These are phyloP conservation scores for Cercospora zeae-maydis DNA, from an alignment of 2,329 filamentous ascomycete species.

Conservation along the genomic window DNA sequence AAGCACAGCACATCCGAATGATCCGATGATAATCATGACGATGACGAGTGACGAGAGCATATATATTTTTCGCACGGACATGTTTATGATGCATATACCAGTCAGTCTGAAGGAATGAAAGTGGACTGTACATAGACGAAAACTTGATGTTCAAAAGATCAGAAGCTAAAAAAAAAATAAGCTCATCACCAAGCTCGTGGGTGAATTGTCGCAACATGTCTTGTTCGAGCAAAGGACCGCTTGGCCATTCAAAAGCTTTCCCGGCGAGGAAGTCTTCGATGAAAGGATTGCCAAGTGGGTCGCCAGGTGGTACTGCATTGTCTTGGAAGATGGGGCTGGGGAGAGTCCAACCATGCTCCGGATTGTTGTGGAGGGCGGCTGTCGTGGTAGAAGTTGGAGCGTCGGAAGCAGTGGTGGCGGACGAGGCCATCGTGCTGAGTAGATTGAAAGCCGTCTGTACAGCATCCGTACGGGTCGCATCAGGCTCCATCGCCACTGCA, in stretches of 20 bases:
- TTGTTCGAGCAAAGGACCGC: slow-evolving; percentile 19
- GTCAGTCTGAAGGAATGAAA: background rate
- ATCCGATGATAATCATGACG: background rate
- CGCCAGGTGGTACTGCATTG: slow-evolving; percentile 12
- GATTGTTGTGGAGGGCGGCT: background rate
- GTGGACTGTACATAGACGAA: background rate
- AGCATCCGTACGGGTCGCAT: slow-evolving; percentile 37
- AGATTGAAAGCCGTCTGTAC: slow-evolving; percentile 43
- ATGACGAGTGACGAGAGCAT: background rate
- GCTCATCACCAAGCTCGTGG: slow-evolving; percentile 22
- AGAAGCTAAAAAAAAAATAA: slow-evolving; percentile 13
- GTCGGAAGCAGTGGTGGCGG: background rate
- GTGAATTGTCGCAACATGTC: slow-evolving; percentile 20
- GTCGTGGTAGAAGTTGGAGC: background rate
- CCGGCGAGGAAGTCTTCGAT: slow-evolving; percentile 25
- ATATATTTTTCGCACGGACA: background rate
- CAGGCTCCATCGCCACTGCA: slow-evolving; percentile 38
- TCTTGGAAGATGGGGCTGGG: slow-evolving; percentile 5
- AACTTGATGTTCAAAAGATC: background rate
- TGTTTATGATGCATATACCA: background rate
- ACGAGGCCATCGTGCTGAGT: slow-evolving; percentile 38
- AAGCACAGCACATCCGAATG: background rate
- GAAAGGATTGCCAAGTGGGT: slow-evolving; percentile 24
- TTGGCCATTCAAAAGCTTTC: slow-evolving; percentile 23
- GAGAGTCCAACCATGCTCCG: background rate